Percentiles rank a stretch among this genome's conserved stretches.
Evolutionary conservation across 352 stramenopile genomes (phyloP).

Genomic region (Phytophthora rubi): DNA sequence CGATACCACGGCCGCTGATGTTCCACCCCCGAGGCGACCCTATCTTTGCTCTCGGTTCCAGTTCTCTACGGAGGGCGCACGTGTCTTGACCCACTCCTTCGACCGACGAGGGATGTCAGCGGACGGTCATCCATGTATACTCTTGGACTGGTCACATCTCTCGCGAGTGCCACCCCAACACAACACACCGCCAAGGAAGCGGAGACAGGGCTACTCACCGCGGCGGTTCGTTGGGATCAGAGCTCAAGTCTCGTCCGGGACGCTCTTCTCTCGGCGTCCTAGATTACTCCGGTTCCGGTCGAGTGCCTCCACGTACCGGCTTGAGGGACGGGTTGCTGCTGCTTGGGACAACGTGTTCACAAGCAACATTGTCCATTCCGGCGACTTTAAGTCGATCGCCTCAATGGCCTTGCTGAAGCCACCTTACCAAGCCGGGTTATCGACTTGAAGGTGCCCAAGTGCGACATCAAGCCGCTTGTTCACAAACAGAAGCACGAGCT

Average conservation of each 20-base stretch:
- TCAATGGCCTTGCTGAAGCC: background rate
- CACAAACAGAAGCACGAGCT: slow-evolving; percentile 1
- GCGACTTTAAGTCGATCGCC: slow-evolving; percentile 19
- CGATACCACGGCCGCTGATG: slow-evolving; percentile 6
- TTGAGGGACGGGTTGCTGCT: background rate
- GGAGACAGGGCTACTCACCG: slow-evolving; percentile 17
- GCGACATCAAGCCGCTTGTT: slow-evolving; percentile 1
- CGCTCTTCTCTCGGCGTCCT: slow-evolving; percentile 4
- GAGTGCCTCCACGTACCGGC: background rate
- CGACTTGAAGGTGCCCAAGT: background rate
- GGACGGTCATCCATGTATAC: slow-evolving; percentile 3
- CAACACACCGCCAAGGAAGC: background rate
- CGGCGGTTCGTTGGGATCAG: slow-evolving; percentile 1
- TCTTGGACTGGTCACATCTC: slow-evolving; percentile 1
- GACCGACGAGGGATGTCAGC: slow-evolving; percentile 7
- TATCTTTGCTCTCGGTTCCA: slow-evolving; percentile 2
- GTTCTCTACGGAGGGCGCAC: background rate
- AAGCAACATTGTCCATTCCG: slow-evolving; percentile 14
- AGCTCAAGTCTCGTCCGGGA: slow-evolving; percentile 1
- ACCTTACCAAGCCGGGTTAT: background rate
- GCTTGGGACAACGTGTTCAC: slow-evolving; percentile 12
- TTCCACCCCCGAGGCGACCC: background rate
- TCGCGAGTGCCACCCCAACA: slow-evolving; percentile 1
- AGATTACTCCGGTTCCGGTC: background rate
- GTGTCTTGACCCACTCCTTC: slow-evolving; percentile 4